Base-by-base conservation (phyloP, 176 grass and related monocot genomes). In the Hyparrhenia diplandra region DNA sequence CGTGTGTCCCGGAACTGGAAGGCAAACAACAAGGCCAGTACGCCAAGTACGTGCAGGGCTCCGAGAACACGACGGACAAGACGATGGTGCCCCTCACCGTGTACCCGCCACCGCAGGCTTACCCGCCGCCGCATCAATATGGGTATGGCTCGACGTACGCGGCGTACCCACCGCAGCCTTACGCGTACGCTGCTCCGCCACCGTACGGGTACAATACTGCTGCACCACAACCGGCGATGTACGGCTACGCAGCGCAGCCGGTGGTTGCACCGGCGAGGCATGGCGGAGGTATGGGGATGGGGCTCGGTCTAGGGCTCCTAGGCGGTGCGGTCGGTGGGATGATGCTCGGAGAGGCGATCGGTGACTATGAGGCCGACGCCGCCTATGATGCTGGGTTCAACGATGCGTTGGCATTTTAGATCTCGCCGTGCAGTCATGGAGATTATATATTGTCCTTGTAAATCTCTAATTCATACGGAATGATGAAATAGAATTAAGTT, bases 171-270 rank as follows among this genome's bases (percentile, higher is more conserved):
- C 61, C 71, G 7, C 89, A 75, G 13, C 63, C 34, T 10, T 86
- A 82, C 12, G 71, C 7, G 17, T 82, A 70, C 10, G 23, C 64
- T 34, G 54, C 74, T 59, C 47, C 71, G 28, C 58, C 80, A 2
- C 63, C 77, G 10, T 87, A 91, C 18, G 87, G 79, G 27, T 92
- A 92, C 76, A 82, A 41, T 20, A 51, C n/a, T n/a, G n/a, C n/a
- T n/a, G n/a, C n/a, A n/a, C n/a, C 62, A 0, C n/a, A 51, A 7
- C 78, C 73, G 17, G 62, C 30, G 13, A 60, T 41, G 71, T 94
- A 92, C 41, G 67, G 83, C 3, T 97, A 97, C 62, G 31, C 37
- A 0, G 16, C 83, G 0, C 42, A 54, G 10, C 40, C 79, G 2
- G 24, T 28, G 28, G 68, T 21, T 27, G 27, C 54, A 13, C 78